These are phyloP conservation scores for Lactarius indigo DNA, from an alignment of 768 basidiomycete genomes.

Conservation along the genomic window DNA sequence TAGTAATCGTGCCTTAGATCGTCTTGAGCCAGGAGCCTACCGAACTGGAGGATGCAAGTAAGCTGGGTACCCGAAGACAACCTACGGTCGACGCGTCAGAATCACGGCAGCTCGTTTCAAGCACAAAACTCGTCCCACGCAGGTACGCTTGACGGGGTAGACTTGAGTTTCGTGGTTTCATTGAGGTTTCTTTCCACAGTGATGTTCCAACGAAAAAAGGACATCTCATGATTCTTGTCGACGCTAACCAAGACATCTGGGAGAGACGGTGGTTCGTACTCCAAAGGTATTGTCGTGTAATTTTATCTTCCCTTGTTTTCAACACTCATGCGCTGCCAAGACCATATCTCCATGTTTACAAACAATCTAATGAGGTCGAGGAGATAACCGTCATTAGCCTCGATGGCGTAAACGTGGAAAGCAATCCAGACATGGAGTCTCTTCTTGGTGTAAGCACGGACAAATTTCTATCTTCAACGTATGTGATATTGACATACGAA, in stretches of 20 bases:
- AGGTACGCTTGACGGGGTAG: constrained; percentile 45
- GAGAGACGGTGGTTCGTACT: constrained; percentile 83
- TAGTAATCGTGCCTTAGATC: constrained; percentile 51
- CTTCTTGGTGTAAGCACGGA: constrained; percentile 58
- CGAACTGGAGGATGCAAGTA: constrained; percentile 49
- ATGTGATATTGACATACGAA: constrained; percentile 1
- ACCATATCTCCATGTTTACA: constrained; percentile 87
- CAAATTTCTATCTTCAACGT: background rate
- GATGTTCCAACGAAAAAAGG: constrained; percentile 85
- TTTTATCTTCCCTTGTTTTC: constrained; percentile 1
- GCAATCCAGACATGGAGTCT: constrained; percentile 82
- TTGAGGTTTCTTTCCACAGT: constrained; percentile 38
- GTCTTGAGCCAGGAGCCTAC: constrained; percentile 67
- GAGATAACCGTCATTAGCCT: constrained; percentile 83
- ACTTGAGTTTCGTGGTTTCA: constrained; percentile 15
- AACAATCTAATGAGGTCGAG: constrained; percentile 78
- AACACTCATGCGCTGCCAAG: constrained; percentile 39
- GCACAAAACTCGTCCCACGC: constrained; percentile 68
- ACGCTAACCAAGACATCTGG: constrained; percentile 82
- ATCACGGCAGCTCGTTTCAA: constrained; percentile 63
- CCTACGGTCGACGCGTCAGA: constrained; percentile 43
- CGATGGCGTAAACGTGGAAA: constrained; percentile 78
- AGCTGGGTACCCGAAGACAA: constrained; percentile 32
- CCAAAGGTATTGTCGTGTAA: constrained; percentile 50
- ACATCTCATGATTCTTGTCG: constrained; percentile 69